These are phyloP conservation scores for Sporobolomyces roseus DNA, from an alignment of 768 basidiomycete species.

Conservation along the genomic window DNA sequence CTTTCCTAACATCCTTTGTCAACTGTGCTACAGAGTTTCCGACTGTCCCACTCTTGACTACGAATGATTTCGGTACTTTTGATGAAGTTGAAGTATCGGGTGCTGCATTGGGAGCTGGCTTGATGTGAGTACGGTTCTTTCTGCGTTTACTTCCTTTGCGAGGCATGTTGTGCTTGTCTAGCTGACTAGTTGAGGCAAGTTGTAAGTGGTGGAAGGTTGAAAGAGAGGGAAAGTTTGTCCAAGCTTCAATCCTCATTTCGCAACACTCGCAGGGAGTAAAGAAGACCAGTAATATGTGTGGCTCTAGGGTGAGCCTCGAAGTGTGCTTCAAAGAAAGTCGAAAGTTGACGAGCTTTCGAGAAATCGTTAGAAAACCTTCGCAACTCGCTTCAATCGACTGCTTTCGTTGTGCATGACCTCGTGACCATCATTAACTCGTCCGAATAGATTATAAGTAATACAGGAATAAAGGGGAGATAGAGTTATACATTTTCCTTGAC, in stretches of 20 bases:
- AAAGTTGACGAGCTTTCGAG: too few species aligned
- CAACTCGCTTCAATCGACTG: too few species aligned
- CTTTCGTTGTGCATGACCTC: too few species aligned
- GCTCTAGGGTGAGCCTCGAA: too few species aligned
- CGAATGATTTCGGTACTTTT: conserved; percentile 77
- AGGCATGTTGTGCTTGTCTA: conserved; percentile 21
- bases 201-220: not conserved
- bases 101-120: conserved; percentile 18
- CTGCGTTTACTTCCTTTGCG: conserved; percentile 38
- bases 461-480: too few species aligned
- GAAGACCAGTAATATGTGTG: too few species aligned
- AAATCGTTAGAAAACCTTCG: too few species aligned
- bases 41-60: conserved; percentile 92
- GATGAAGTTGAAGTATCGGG: conserved; percentile 18
- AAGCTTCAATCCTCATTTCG: too few species aligned
- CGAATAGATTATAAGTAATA: too few species aligned
- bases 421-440: too few species aligned
- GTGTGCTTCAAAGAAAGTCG: too few species aligned
- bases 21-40: conserved; percentile 81
- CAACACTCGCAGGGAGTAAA: too few species aligned
- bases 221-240: not conserved
- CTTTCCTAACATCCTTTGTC: conserved; percentile 85
- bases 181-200: not conserved
- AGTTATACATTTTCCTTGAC: not conserved
- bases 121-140: conserved; percentile 45